Percentiles rank a stretch among this genome's conserved stretches.
Evolutionary conservation across 1,284 basidiomycete species (phyloP).

Genomic region (Sparassis latifolia): DNA sequence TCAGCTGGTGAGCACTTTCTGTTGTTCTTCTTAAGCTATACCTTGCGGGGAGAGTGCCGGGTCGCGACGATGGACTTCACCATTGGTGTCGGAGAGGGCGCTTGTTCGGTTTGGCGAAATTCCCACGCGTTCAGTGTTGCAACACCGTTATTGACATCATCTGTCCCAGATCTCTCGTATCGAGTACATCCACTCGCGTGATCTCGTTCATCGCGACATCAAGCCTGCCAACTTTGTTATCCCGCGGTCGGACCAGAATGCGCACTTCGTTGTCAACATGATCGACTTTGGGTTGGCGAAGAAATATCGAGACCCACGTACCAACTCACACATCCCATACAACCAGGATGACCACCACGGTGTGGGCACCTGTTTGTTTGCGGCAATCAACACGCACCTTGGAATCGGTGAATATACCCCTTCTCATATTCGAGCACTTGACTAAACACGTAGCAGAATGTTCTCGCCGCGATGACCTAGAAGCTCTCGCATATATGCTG

Average conservation of each 20-base stretch:
- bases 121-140: not conserved
- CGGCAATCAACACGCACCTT: conserved; percentile 91
- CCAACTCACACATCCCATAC: conserved; percentile 87
- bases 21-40: not conserved
- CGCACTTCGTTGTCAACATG: conserved; percentile 67
- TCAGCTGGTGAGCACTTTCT: conserved; percentile 66
- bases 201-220: conserved; percentile 87
- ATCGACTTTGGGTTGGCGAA: conserved; percentile 98
- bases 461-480: conserved; percentile 87
- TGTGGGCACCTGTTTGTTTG: conserved; percentile 93
- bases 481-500: conserved; percentile 88
- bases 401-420: conserved; percentile 61
- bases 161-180: conserved; percentile 59
- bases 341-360: conserved; percentile 84
- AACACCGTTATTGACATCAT: not conserved
- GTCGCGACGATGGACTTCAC: too few species aligned
- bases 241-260: conserved; percentile 46
- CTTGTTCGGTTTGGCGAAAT: not conserved
- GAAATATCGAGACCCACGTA: conserved; percentile 86
- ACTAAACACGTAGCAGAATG: conserved; percentile 45
- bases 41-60: not conserved
- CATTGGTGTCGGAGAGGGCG: too few species aligned
- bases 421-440: not conserved
- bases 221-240: conserved; percentile 96
- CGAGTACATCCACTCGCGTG: conserved; percentile 69